Percentiles rank a stretch among this genome's conserved stretches.
Conservation (phyloP, 371 early-diverging fungal species). For the Zancudomyces culisetae region DNA sequence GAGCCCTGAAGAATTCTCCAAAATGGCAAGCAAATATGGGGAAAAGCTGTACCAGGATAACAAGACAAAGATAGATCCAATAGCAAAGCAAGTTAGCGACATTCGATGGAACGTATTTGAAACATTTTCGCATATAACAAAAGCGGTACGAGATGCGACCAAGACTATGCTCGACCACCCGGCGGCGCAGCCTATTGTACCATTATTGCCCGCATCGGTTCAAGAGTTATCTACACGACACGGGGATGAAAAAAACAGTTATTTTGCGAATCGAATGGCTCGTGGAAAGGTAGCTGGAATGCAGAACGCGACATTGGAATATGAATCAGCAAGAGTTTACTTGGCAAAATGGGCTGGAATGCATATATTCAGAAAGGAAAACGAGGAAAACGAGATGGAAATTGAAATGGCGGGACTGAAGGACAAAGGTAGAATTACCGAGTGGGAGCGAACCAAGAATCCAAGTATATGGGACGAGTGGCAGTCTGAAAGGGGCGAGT, state of each 20-base stretch:
- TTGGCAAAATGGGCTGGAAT: constrained; percentile 58
- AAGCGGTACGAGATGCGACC: constrained; percentile 45
- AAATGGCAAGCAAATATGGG: neutral
- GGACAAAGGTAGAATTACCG: constrained; percentile 9
- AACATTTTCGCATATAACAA: constrained; percentile 61
- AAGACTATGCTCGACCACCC: constrained; percentile 59
- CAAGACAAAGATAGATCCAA: neutral
- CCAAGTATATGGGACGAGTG: constrained; percentile 29
- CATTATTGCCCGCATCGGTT: constrained; percentile 41
- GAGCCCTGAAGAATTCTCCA: neutral
- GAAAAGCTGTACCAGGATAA: neutral
- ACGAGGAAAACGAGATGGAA: constrained; percentile 22
- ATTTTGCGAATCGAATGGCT: neutral
- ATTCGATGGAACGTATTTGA: constrained; percentile 65
- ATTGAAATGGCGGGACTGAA: constrained; percentile 9
- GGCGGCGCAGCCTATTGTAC: constrained; percentile 51
- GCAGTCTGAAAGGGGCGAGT: constrained; percentile 31
- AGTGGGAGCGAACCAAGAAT: constrained; percentile 2
- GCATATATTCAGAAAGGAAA: constrained; percentile 25
- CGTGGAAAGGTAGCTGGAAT: constrained; percentile 19
- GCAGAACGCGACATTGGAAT: constrained; percentile 39
- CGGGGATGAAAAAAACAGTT: constrained; percentile 8
- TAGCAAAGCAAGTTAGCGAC: neutral
- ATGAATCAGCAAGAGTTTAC: constrained; percentile 59
- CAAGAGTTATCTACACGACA: neutral